phyloP scores from a whole-genome alignment of 2,329 filamentous ascomycete species.

The Lecanoromycetidae sp. region DNA sequence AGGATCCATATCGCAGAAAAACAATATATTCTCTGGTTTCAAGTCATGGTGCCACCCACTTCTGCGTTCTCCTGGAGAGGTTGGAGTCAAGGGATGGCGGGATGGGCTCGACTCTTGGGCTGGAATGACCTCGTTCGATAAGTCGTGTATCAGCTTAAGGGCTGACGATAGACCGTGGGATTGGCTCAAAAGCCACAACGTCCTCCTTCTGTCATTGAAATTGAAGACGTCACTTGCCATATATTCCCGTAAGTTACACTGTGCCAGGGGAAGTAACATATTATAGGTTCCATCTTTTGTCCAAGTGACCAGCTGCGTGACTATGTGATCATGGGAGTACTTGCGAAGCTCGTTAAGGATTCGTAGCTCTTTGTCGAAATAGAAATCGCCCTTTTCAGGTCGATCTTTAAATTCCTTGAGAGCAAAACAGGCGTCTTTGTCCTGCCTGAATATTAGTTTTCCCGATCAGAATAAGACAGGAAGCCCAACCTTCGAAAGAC shows the following conservation, averaged over 20 bases:
- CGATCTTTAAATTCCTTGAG: constrained; percentile 10
- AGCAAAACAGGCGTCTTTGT: constrained; percentile 3
- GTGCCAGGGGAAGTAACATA: constrained; percentile 23
- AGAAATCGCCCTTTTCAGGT: not conserved
- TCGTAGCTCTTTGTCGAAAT: constrained; percentile 5
- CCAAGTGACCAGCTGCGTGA: constrained; percentile 20
- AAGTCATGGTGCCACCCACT: constrained; percentile 24
- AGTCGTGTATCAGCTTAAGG: constrained; percentile 10
- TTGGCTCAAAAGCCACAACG: constrained; percentile 11
- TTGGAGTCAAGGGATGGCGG: not conserved
- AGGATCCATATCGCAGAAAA: constrained; percentile 12
- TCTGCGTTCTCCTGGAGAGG: not conserved
- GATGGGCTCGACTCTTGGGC: not conserved
- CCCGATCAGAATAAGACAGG: not conserved
- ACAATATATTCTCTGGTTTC: constrained; percentile 23
- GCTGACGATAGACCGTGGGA: constrained; percentile 11
- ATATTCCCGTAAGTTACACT: constrained; percentile 19
- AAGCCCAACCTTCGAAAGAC: not conserved
- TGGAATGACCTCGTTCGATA: not conserved
- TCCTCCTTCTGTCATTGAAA: not conserved
- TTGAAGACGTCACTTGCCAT: constrained; percentile 9
- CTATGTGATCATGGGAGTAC: constrained; percentile 19
- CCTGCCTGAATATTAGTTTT: not conserved
- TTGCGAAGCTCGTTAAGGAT: constrained; percentile 11
- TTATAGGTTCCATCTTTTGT: constrained; percentile 14